A percentile compares a stretch with the other conserved stretches of the same genome.
Conservation (phyloP, 2,329 filamentous ascomycete genomes). For the Metarhizium anisopliae region DNA sequence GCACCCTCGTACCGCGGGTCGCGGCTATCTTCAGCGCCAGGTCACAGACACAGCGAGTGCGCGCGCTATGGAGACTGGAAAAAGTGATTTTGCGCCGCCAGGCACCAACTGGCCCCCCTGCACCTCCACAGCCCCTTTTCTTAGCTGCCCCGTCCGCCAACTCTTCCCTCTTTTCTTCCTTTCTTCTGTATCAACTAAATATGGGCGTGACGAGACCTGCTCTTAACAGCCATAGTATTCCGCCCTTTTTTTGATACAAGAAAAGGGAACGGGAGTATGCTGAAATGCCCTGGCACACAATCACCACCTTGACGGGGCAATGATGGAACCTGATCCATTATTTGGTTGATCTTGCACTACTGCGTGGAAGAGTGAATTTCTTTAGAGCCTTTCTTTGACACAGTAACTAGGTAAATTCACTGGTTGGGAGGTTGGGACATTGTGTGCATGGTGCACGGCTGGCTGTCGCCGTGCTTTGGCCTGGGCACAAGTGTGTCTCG, state of each 20-base stretch:
- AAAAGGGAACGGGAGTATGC: slow-evolving; percentile 39
- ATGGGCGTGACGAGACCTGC: slow-evolving; percentile 67
- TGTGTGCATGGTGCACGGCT: no score
- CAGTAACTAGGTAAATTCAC: neutral
- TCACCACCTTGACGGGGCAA: slow-evolving; percentile 57
- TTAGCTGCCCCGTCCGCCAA: neutral
- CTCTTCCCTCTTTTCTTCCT: slow-evolving; percentile 11
- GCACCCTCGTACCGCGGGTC: no score
- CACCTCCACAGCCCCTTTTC: neutral
- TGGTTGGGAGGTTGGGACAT: neutral
- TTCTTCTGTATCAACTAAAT: slow-evolving; percentile 62
- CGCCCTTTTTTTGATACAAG: slow-evolving; percentile 18
- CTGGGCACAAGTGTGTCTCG: neutral
- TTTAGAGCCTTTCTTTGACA: no score
- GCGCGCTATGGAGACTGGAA: neutral
- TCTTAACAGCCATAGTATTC: slow-evolving; percentile 44
- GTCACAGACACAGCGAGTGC: no score
- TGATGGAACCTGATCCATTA: slow-evolving; percentile 55
- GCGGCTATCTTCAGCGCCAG: no score
- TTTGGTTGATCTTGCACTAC: slow-evolving; percentile 27
- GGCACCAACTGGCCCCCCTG: neutral
- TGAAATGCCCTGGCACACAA: slow-evolving; percentile 55
- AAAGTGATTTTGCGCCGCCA: neutral
- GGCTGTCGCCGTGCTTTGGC: no score
- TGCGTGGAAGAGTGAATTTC: neutral